Evolutionary conservation across 2,329 filamentous ascomycete genomes (phyloP), one percentile per base, ranked within the genome.

Genomic region (Gyromitra esculenta): DNA sequence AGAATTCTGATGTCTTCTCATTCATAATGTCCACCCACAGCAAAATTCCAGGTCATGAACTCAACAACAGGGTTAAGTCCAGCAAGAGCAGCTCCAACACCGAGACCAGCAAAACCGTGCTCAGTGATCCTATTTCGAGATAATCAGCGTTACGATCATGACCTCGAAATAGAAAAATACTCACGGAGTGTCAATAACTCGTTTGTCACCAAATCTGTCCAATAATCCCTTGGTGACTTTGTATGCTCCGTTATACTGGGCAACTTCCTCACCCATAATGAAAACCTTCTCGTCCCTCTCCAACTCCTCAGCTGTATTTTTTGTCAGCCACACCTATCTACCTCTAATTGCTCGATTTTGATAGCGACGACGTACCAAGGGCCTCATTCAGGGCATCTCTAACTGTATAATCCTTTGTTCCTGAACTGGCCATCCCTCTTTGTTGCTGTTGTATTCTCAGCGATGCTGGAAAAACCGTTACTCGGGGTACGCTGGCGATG

Each of bases 231-330:
- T 97, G 83, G 96, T 99, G 84, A 99, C 95, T 87, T 99, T 99
- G 90, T 99, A 99, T 83, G 95, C 95, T 88, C 96, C 96, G 85
- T 99, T 99, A 88, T 99, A 99, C 87, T 99, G 96, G 82, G 96
- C 96, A 83, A 99, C 96, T 87, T 99, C 96, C 88, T 99, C 96
- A 82, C 96, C 96, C 75, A 99, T 85, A 81, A 99, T 87, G 85
- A 97, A 99, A 82, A 97, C 94, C 88, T 97, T 98, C 79, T 91
- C 88, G 86, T 99, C 97, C 83, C 86, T 84, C 88, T 97, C 94
- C 85, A 99, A 90, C 72, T 79, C 78, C 78, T 79, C 78, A 43
- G 78, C 76, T 79, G 37, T n/a, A 65, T 54, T 48, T 65, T 37
- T 73, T 13, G 39, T 78, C 31, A 77, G 74, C 45, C 31, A 75